Percentiles rank a stretch among this genome's conserved stretches.
phyloP scores from a whole-genome alignment of 1,284 basidiomycete species.

The Ustilago shanxiensis region DNA sequence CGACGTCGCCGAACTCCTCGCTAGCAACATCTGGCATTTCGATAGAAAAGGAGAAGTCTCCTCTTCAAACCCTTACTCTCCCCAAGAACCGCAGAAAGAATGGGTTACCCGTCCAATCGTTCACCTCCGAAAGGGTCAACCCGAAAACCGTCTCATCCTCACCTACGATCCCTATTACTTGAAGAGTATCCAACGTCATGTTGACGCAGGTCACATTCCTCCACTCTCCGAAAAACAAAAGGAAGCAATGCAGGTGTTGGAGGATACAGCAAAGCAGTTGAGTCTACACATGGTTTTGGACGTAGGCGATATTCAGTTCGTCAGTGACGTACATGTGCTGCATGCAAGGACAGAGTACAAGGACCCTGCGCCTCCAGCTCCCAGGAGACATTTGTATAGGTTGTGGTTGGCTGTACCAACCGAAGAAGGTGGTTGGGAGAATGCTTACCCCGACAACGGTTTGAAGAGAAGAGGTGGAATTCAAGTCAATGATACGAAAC shows the following conservation, averaged over 20 bases:
- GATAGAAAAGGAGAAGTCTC: slow-evolving; percentile 64
- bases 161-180: slow-evolving; percentile 68
- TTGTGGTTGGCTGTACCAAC: slow-evolving; percentile 72
- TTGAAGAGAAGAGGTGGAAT: slow-evolving; percentile 68
- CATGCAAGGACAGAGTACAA: slow-evolving; percentile 72
- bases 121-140: slow-evolving; percentile 44
- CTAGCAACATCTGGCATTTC: slow-evolving; percentile 62
- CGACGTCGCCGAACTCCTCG: slow-evolving; percentile 71
- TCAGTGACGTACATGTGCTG: slow-evolving; percentile 68
- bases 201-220: slow-evolving; percentile 71
- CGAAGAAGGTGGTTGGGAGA: slow-evolving; percentile 71
- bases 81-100: slow-evolving; percentile 28
- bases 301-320: slow-evolving; percentile 70
- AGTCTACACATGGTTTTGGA: slow-evolving; percentile 72
- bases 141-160: slow-evolving; percentile 47
- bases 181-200: slow-evolving; percentile 57
- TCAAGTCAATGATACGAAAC: slow-evolving; percentile 68
- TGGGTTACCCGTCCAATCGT: slow-evolving; percentile 56
- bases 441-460: slow-evolving; percentile 70
- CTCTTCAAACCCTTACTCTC: neutral
- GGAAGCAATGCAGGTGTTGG: slow-evolving; percentile 71
- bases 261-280: slow-evolving; percentile 71
- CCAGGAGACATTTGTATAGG: slow-evolving; percentile 71
- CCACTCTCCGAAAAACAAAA: slow-evolving; percentile 66
- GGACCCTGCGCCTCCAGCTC: slow-evolving; percentile 70